These are phyloP conservation scores for Fraxinus anomala DNA, from an alignment of 257 asterid genomes.

Conservation along the genomic window DNA sequence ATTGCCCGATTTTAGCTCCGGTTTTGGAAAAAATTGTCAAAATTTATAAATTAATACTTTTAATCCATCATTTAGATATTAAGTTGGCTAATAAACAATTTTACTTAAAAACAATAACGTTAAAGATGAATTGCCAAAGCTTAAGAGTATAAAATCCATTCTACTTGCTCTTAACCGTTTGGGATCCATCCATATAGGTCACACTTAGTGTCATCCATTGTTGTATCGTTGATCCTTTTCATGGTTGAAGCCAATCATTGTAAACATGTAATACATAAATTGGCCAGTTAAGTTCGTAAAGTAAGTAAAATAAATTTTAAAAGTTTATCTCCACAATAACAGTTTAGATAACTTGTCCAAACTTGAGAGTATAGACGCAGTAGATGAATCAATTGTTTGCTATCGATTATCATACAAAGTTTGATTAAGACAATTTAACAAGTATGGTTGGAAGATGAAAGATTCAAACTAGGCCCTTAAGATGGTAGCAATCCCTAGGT, in stretches of 20 bases:
- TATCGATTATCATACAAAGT: neutral
- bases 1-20: no score
- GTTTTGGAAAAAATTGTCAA: no score
- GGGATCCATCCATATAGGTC: neutral
- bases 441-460: neutral
- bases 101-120: no score
- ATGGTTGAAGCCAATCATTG: neutral
- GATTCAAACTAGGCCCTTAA: neutral
- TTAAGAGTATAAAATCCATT: conserved; percentile 13
- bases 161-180: neutral
- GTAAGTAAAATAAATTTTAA: no score
- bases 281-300: neutral
- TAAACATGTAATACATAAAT: no score
- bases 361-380: neutral
- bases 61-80: no score
- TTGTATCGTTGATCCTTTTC: neutral
- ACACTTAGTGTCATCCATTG: neutral
- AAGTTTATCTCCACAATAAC: no score
- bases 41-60: no score
- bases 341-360: neutral
- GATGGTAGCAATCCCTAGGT: no score
- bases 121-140: neutral
- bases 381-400: no score
- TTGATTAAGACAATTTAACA: no score
- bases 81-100: neutral